Evolutionary conservation across 768 basidiomycete species (phyloP), one percentile per base, ranked within the genome.

Genomic region (Tulasnella sp.): DNA sequence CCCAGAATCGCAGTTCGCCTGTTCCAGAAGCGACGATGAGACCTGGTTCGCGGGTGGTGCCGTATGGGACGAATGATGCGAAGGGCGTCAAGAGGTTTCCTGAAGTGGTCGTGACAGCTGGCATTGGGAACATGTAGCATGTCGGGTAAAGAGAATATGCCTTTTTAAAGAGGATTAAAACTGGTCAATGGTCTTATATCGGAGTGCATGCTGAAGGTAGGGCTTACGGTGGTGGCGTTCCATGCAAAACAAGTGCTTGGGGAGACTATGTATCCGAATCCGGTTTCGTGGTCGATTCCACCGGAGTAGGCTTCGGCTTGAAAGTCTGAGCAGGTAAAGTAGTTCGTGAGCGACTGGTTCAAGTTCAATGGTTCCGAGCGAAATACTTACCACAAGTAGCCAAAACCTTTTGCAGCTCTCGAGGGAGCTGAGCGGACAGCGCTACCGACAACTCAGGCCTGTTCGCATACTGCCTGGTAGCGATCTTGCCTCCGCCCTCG

Each of bases 121-220:
- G 77, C 40, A 46, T 79, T n/a, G 79, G 76, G 79, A 79, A 79
- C 18, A 79, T 79, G 67, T 78, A 79, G 51, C 79, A 79, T 20
- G 79, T 78, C 35, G 76, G 70, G 71, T 37, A 51, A 44, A 57
- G 48, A 3, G 67, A 67, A 29, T 67, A 11, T 29, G 61, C 26
- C 61, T 67, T 29, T 67, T 11, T 3, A 57, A 23, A n/a, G 20
- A 67, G 32, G 23, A 32, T 29, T 29, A 67, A 32, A 57, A 10
- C 13, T 32, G 35, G 3, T 46, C 26, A 42, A 26, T 26, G 67
- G 35, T 0, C 39, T 42, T 44, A 10, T 39, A 10, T 20, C 26
- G 9, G 3, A 29, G 26, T n/a, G 32, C 9, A 13, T 13, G 13
- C 9, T 26, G 26, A 29, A 18, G 44, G 29, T 1, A 6, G 32